Evolutionary conservation across 2,329 filamentous ascomycete species (phyloP), one percentile per base, ranked within the genome.

Genomic region (Neopestalotiopsis sp.): DNA sequence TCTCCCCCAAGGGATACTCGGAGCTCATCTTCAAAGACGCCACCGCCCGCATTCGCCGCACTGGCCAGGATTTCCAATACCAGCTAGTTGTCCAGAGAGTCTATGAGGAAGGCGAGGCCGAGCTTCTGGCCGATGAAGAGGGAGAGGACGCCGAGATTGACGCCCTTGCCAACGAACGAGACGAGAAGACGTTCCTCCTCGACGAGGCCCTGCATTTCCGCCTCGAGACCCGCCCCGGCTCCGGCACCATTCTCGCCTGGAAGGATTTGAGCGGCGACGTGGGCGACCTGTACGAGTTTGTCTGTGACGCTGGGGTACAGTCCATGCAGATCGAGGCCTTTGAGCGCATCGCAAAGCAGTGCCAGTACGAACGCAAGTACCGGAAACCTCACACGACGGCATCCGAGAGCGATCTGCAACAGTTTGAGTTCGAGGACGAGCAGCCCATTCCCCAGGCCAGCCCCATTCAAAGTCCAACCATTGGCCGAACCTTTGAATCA

Each of bases 1-100:
- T 94, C 64, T 98, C 95, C 7, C 94, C 95, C 68, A 99, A 99
- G 81, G 96, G 96, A 73, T 98, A 98, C 80, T 98, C 95, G 1
- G 96, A 99, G 82, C 94, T 98, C 78, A 97, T 99, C 82, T 99
- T 98, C 87, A 97, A 96, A 81, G 96, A 99, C 90, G 92, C 94
- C 52, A 93, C 94, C 61, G 94, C 95, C 66, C 94, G 92, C 72
- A 97, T 99, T 77, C 92, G 97, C 72, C 91, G 94, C 72, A 98
- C 96, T 17, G 95, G 93, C 24, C 95, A 97, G 79, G 94, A 98
- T 67, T 98, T 93, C 77, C 95, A 99, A 77, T 99, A 98, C 80
- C 96, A 99, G 80, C 93, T 99, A 13, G 95, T 98, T 56, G 89
- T 98, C 57, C 96, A 99, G 80, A 90, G 96, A 70, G 95, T 95